Conservation (phyloP, 331 rosid genomes). For the Quercus phellos region DNA sequence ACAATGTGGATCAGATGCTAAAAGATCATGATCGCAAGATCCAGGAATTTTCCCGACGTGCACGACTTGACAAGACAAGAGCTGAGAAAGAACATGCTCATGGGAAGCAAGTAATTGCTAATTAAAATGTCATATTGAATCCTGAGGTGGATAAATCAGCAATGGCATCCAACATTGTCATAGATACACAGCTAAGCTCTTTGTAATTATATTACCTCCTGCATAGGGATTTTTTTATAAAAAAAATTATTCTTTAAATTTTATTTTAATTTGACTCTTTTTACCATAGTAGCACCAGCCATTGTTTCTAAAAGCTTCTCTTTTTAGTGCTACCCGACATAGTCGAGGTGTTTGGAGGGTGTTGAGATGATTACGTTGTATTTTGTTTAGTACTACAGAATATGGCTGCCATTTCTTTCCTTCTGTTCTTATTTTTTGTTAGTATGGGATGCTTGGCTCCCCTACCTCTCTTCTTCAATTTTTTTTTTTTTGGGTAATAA, state of each 20-base stretch:
- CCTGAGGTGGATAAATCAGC: conserved; percentile 7
- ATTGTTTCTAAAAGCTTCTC: background rate
- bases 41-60: conserved; percentile 69
- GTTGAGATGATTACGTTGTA: background rate
- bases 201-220: background rate
- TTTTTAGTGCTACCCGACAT: background rate
- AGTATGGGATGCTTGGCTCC: background rate
- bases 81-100: conserved; percentile 26
- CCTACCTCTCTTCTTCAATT: background rate
- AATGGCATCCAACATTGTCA: conserved; percentile 3
- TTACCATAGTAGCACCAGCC: background rate
- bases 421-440: background rate
- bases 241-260: background rate
- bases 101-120: conserved; percentile 17
- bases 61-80: conserved; percentile 37
- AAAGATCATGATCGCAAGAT: conserved; percentile 69
- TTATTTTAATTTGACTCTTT: background rate
- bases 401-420: background rate
- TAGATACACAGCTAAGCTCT: background rate
- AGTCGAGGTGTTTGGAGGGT: background rate
- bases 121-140: conserved; percentile 1
- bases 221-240: no score
- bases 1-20: conserved; percentile 68
- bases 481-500: no score
- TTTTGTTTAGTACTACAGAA: background rate